phyloP scores from a whole-genome alignment of 169 alveolate genomes.

The Amoebophrya sp. region DNA sequence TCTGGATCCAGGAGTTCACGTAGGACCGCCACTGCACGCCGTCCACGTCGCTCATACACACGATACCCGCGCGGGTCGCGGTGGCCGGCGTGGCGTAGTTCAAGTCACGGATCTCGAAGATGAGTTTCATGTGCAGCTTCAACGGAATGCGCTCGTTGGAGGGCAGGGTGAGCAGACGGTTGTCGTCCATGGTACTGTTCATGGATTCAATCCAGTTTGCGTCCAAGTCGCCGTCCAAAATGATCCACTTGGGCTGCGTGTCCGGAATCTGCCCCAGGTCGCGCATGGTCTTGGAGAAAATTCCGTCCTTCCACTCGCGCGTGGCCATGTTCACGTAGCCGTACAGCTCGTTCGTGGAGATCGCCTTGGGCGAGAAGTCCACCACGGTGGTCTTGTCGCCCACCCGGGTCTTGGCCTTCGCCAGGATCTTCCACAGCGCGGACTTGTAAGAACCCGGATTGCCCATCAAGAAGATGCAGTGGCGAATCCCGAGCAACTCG shows the following conservation, averaged over 20 bases:
- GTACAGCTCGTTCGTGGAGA: constrained; percentile 81
- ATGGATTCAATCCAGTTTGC: constrained; percentile 94
- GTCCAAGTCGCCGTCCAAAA: constrained; percentile 90
- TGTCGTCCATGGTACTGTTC: constrained; percentile 93
- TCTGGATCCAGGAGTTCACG: constrained; percentile 84
- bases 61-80: constrained; percentile 92
- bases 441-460: constrained; percentile 90
- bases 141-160: constrained; percentile 89
- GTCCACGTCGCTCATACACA: constrained; percentile 76
- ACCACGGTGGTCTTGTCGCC: constrained; percentile 81
- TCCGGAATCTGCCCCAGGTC: constrained; percentile 70
- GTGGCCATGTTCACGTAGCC: constrained; percentile 83
- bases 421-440: constrained; percentile 84
- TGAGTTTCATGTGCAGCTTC: constrained; percentile 88
- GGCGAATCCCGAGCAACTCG: constrained; percentile 87
- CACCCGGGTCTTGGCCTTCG: constrained; percentile 79
- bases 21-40: constrained; percentile 90
- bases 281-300: constrained; percentile 81
- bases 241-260: constrained; percentile 82
- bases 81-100: constrained; percentile 96
- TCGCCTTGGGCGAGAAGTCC: constrained; percentile 82
- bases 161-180: constrained; percentile 84
- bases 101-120: constrained; percentile 92
- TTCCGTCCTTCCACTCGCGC: constrained; percentile 90
- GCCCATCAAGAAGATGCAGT: constrained; percentile 93